Evolutionary conservation across 495 filamentous ascomycete species (phyloP).

Genomic region (Stereocaulon alpinum): DNA sequence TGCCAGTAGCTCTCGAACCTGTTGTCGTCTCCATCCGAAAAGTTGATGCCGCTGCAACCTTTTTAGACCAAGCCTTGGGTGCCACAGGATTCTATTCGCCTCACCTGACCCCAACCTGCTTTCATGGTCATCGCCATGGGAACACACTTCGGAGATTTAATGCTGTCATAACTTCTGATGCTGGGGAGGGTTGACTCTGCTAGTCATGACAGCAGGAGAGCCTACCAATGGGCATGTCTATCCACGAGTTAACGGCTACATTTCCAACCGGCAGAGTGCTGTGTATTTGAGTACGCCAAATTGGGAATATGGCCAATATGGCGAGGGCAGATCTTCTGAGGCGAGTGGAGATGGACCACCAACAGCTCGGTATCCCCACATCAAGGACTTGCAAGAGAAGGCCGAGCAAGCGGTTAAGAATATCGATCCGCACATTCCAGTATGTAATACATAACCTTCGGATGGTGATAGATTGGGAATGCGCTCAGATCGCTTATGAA

Average conservation of each 20-base stretch:
- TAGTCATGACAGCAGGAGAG: slow-evolving; percentile 7
- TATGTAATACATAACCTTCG: slow-evolving; percentile 22
- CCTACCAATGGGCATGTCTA: slow-evolving; percentile 8
- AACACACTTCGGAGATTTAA: neutral
- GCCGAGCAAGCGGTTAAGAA: slow-evolving; percentile 35
- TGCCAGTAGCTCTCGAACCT: too few relatives aligned
- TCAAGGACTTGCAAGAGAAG: slow-evolving; percentile 58
- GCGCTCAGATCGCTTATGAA: neutral
- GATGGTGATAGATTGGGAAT: neutral
- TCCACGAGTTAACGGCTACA: slow-evolving; percentile 5
- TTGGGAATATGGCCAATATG: slow-evolving; percentile 6
- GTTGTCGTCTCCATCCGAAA: neutral
- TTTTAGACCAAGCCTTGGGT: neutral
- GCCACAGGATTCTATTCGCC: neutral
- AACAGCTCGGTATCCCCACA: slow-evolving; percentile 48
- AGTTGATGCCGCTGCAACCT: neutral
- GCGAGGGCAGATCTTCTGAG: neutral
- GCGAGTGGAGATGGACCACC: slow-evolving; percentile 9
- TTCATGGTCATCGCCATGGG: slow-evolving; percentile 4
- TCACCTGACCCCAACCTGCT: neutral
- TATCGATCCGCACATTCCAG: slow-evolving; percentile 34
- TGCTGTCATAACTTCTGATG: neutral
- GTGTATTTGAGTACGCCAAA: slow-evolving; percentile 2
- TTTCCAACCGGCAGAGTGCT: slow-evolving; percentile 10
- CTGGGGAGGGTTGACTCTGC: neutral